Conservation (phyloP, 2,329 filamentous ascomycete genomes). For the Pestalotiopsis sp. region DNA sequence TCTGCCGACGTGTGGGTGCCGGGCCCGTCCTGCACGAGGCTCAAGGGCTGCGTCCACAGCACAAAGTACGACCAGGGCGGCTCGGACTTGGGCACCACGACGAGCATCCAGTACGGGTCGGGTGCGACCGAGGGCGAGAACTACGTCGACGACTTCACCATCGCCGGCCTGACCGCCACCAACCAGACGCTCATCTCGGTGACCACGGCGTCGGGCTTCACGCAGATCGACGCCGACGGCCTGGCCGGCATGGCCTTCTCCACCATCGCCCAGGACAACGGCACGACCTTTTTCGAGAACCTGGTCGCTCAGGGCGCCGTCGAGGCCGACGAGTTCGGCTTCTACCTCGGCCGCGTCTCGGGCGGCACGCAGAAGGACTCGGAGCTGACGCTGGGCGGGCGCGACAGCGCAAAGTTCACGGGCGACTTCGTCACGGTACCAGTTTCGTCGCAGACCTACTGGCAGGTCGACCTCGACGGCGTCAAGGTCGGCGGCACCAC, state of each 20-base stretch:
- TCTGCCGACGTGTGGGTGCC: conserved; percentile 10
- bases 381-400: conserved; percentile 8
- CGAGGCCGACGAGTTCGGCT: conserved; percentile 32
- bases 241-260: conserved; percentile 38
- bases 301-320: conserved; percentile 31
- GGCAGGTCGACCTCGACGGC: conserved; percentile 8
- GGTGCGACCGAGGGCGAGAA: conserved; percentile 27
- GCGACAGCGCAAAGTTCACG: conserved; percentile 9
- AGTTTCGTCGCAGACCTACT: conserved; percentile 9
- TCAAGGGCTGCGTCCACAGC: conserved; percentile 5
- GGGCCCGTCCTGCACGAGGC: conserved; percentile 3
- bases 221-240: conserved; percentile 32
- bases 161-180: conserved; percentile 14
- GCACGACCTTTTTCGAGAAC: conserved; percentile 34
- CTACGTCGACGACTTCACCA: conserved; percentile 28
- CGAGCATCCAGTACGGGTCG: conserved; percentile 33
- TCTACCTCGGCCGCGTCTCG: conserved; percentile 30
- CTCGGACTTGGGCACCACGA: conserved; percentile 20
- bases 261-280: conserved; percentile 31
- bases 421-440: conserved; percentile 6
- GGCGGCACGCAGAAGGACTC: conserved; percentile 1
- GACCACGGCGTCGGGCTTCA: conserved; percentile 29
- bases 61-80: conserved; percentile 11
- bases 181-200: conserved; percentile 32
- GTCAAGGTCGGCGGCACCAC: conserved; percentile 1